Evolutionary conservation across 2,329 filamentous ascomycete genomes (phyloP), one percentile per base, ranked within the genome.

Genomic region (Claviceps digitariae): DNA sequence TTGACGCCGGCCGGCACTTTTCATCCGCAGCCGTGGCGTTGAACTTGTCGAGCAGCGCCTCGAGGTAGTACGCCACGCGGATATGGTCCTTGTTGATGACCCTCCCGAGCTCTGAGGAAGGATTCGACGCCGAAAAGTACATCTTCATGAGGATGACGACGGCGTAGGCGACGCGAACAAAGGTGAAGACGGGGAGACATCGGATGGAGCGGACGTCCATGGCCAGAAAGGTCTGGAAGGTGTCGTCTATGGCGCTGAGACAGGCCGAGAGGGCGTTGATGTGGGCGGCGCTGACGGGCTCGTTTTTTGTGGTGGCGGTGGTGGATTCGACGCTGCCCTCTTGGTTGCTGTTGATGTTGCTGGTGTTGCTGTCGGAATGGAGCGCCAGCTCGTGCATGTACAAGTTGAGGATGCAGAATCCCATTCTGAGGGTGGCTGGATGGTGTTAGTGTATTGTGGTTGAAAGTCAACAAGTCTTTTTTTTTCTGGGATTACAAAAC

Each of bases 341-440:
- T 23, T 70, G 67, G 31, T 76, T 62, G 47, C 70, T 65, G 9
- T 72, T 71, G 40, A 4, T 21, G n/a, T n/a, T 8, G 9, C n/a
- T 17, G 9, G 43, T 75, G 8, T 80, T 72, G 21, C 71, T 73
- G 53, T 85, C 81, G 9, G 78, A 73, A 57, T 87, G 82, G 57
- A 90, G 78, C 2, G 79, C 82, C 52, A 87, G 79, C 66, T 90
- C 87, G 64, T 90, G 84, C 71, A 90, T 82, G 63, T 86, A 89
- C 3, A 90, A 70, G 56, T 76, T 84, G 38, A 87, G 64, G 2
- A 84, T 76, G 57, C 83, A 73, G 58, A 87, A 82, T 56, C 78
- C 78, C 58, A 89, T 75, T 20, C 72, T 69, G 47, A 89, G 70
- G 0, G 79, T 74, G n/a, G 78, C 83, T 83, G 63, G 54, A 43